Evolutionary conservation across 1,284 basidiomycete species (phyloP).

Genomic region (Schizophyllum commune): DNA sequence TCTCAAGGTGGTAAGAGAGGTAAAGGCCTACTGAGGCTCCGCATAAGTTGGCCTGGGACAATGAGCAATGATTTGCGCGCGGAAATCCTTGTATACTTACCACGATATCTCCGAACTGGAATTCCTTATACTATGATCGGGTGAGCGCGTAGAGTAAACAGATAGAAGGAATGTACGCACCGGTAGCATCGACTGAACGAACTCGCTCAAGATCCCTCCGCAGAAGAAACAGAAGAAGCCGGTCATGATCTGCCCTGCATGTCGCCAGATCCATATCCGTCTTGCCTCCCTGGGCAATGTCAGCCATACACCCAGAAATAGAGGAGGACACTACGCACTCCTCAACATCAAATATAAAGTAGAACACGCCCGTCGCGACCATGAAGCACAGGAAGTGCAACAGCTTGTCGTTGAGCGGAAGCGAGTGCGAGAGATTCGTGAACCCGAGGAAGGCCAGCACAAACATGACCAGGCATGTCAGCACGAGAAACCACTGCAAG

Average conservation of each 20-base stretch:
- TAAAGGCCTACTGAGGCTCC: conserved; percentile 71
- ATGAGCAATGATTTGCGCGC: conserved; percentile 3
- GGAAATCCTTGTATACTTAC: conserved; percentile 32
- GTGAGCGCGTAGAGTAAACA: background rate
- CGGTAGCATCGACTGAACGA: conserved; percentile 78
- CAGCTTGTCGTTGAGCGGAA: conserved; percentile 79
- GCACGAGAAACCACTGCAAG: conserved; percentile 63
- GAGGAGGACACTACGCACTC: conserved; percentile 45
- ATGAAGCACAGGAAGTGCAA: conserved; percentile 79
- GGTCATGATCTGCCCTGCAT: conserved; percentile 64
- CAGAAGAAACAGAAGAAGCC: conserved; percentile 64
- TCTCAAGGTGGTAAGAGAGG: conserved; percentile 58
- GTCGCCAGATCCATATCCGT: conserved; percentile 81
- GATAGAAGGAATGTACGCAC: conserved; percentile 26
- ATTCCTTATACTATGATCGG: conserved; percentile 22
- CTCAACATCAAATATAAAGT: conserved; percentile 83
- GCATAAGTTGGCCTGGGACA: conserved; percentile 68
- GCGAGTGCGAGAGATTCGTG: conserved; percentile 53
- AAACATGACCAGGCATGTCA: conserved; percentile 59
- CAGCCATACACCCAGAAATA: background rate
- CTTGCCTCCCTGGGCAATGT: conserved; percentile 47
- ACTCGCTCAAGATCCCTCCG: conserved; percentile 79
- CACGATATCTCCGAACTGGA: conserved; percentile 71
- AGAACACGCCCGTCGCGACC: conserved; percentile 75
- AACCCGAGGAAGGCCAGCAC: conserved; percentile 66